Evolutionary conservation across 352 stramenopile species (phyloP).

Genomic region (Pythium insidiosum): DNA sequence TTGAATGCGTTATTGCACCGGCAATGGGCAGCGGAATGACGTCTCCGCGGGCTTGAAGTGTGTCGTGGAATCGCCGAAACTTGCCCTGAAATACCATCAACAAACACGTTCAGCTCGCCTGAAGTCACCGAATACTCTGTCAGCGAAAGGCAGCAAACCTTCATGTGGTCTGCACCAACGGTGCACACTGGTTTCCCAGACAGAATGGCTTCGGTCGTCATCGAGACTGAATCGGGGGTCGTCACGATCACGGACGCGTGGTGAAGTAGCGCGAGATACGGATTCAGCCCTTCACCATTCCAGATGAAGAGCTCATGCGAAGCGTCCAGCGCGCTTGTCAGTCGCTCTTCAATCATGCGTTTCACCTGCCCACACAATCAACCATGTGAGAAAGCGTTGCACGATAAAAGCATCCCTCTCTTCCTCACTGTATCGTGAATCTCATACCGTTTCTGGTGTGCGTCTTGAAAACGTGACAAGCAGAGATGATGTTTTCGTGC

Average conservation of each 20-base stretch:
- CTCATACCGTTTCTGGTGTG: slow-evolving; percentile 31
- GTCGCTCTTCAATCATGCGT: slow-evolving; percentile 17
- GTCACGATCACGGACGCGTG: slow-evolving; percentile 45
- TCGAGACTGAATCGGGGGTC: slow-evolving; percentile 74
- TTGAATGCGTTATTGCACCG: slow-evolving; percentile 18
- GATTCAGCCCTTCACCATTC: slow-evolving; percentile 46
- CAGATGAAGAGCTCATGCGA: slow-evolving; percentile 33
- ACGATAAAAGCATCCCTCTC: too few relatives aligned
- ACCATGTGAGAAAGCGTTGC: too few relatives aligned
- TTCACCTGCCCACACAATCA: too few relatives aligned
- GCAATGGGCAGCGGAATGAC: too few relatives aligned
- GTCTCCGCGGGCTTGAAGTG: slow-evolving; percentile 11
- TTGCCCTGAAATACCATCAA: slow-evolving; percentile 48
- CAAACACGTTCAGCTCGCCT: too few relatives aligned
- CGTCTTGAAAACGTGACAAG: slow-evolving; percentile 65
- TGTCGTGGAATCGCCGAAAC: slow-evolving; percentile 45
- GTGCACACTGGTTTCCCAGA: slow-evolving; percentile 44
- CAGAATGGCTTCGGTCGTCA: slow-evolving; percentile 70
- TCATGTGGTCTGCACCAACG: slow-evolving; percentile 32
- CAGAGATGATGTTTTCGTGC: slow-evolving; percentile 15
- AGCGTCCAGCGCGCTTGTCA: slow-evolving; percentile 10
- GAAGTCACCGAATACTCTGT: too few relatives aligned
- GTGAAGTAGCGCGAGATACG: slow-evolving; percentile 50
- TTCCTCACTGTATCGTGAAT: too few relatives aligned
- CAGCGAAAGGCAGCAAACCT: slow-evolving; percentile 24